Conservation (phyloP, 441 rosid genomes). For the Erysimum pusillum region DNA sequence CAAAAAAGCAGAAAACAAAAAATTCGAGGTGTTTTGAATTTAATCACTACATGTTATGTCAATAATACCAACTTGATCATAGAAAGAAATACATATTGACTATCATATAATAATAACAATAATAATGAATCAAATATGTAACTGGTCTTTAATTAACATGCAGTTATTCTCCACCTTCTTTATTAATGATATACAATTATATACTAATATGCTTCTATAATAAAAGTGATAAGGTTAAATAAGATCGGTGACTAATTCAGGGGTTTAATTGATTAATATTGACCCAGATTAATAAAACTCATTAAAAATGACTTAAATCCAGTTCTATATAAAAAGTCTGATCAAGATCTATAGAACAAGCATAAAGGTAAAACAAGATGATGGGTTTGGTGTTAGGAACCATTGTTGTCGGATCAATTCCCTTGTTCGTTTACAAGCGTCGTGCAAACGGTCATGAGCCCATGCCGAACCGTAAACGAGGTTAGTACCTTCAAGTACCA, state of each 20-base stretch:
- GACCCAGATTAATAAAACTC: not conserved
- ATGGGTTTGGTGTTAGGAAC: slow-evolving; percentile 5
- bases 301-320: not conserved
- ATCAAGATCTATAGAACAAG: no score
- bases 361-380: not conserved
- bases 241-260: no score
- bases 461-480: not conserved
- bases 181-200: not conserved
- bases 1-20: no score
- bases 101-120: not conserved
- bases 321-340: not conserved
- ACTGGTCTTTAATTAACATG: not conserved
- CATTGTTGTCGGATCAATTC: slow-evolving; percentile 4
- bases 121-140: not conserved
- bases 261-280: slow-evolving; percentile 1
- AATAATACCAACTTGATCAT: not conserved
- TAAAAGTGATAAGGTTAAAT: no score
- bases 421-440: not conserved
- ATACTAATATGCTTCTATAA: not conserved
- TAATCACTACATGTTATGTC: not conserved
- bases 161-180: slow-evolving; percentile 5
- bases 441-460: slow-evolving; percentile 1
- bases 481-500: not conserved
- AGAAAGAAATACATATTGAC: not conserved
- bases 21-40: no score